A percentile compares a stretch with the other conserved stretches of the same genome.
Evolutionary conservation across 371 early-diverging fungal genomes (phyloP).

Genomic region (Mucor circinelloides): DNA sequence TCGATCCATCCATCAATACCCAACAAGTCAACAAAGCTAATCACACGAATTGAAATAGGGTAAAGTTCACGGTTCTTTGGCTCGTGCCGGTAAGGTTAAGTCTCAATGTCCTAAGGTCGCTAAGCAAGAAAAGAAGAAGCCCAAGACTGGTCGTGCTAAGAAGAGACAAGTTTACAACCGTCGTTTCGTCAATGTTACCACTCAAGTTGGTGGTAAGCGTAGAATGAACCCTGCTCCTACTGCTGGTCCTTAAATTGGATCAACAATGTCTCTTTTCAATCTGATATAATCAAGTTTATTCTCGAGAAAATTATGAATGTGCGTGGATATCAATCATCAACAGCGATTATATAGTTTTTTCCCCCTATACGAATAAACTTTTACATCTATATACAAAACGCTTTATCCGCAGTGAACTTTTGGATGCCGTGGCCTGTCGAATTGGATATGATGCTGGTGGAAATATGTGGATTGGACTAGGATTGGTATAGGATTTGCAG

Average conservation of each 20-base stretch:
- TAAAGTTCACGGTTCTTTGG: constrained; percentile 99
- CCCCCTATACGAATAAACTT: not conserved
- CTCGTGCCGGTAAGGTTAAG: constrained; percentile 99
- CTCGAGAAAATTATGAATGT: not conserved
- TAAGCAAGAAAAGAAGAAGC: constrained; percentile 97
- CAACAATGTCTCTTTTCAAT: constrained; percentile 1
- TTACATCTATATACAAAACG: not conserved
- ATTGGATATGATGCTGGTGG: not conserved
- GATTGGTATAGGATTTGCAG: no score
- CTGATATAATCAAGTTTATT: constrained; percentile 4
- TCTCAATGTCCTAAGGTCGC: constrained; percentile 99
- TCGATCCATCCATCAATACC: constrained; percentile 12
- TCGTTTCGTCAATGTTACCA: constrained; percentile 95
- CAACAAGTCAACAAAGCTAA: not conserved
- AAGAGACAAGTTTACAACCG: constrained; percentile 98
- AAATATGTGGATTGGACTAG: not conserved
- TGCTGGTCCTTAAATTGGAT: constrained; percentile 47
- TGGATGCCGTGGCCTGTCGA: not conserved
- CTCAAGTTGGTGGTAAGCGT: constrained; percentile 87
- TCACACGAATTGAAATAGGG: constrained; percentile 62
- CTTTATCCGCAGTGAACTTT: not conserved
- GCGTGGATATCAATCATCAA: not conserved
- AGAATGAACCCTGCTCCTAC: constrained; percentile 80
- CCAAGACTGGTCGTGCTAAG: constrained; percentile 95
- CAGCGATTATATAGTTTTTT: not conserved